Base-by-base conservation (phyloP, 305 asterid species). In the Petunia hybrid region DNA sequence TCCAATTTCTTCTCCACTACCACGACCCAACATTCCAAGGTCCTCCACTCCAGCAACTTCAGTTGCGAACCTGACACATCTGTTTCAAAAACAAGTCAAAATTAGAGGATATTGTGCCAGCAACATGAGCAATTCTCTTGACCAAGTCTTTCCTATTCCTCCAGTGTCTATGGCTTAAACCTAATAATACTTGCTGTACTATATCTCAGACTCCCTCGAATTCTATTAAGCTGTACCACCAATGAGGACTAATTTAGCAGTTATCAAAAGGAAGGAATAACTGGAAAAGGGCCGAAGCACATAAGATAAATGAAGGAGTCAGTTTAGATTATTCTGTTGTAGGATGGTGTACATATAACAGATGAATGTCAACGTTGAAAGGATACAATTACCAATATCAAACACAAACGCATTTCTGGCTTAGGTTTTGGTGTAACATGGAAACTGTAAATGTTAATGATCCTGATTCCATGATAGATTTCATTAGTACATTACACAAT, bases 1-100 rank as follows among this genome's bases (percentile, higher is more conserved):
- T 80, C 99, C 99, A 77, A 96, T 94, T 90, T 96, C 99, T 91
- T 96, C 99, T 83, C 99, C 99, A 82, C 99, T 96, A 51, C 99
- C 99, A 88, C 98, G 99, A 38, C 99, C 99, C 86, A 96, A 84
- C 91, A 96, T 89, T 77, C 99, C 99, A 79, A 96, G 98, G 87
- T 96, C 99, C 86, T 93, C 91, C 81, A 93, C 97, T 53, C 99
- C 99, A 80, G 99, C 99, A 76, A 96, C 68, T 89, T 96, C 98
- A 45, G 95, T 78, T n/a, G 98, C 98, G 88, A 95, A 95, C 86
- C 99, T 89, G 68, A 95, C 99, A 80, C 99, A 95, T 89, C 98
- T 95, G 89, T 85, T 86, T 45, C 86, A 86, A 12, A 67, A 81
- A 38, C 77, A 87, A 45, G 71, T 60, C 31, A 77, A 78, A 13